phyloP scores from a whole-genome alignment of 306 rosid species.

The Gastrolobium villosum region DNA sequence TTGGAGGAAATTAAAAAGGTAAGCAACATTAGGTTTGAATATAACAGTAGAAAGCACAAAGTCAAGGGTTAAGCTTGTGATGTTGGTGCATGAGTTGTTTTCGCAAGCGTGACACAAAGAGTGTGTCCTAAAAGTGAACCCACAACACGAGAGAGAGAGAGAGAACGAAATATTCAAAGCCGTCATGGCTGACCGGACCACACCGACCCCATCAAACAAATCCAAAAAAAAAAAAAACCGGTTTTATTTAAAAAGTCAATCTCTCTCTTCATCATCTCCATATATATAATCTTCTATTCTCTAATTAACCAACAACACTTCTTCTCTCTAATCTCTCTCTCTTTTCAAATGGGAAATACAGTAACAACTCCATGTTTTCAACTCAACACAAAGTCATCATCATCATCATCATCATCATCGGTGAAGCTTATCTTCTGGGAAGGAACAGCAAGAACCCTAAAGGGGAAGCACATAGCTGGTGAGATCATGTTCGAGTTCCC shows the following conservation, averaged over 20 bases:
- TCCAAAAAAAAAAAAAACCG: background rate
- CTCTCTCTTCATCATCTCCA: slow-evolving; percentile 4
- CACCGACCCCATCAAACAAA: slow-evolving; percentile 64
- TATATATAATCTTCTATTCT: slow-evolving; percentile 41
- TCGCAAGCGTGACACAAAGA: background rate
- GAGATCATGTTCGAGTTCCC: slow-evolving; percentile 93
- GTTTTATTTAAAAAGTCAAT: slow-evolving; percentile 65
- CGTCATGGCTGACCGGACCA: slow-evolving; percentile 88
- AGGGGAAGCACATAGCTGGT: slow-evolving; percentile 74
- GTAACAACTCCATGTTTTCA: slow-evolving; percentile 60
- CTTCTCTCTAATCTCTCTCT: background rate
- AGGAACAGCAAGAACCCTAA: slow-evolving; percentile 61
- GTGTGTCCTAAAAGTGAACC: slow-evolving; percentile 24
- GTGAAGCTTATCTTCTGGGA: slow-evolving; percentile 71
- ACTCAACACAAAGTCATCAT: background rate
- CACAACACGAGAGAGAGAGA: background rate
- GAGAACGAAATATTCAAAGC: slow-evolving; percentile 64
- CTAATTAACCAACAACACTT: background rate
- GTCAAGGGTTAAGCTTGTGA: slow-evolving; percentile 37
- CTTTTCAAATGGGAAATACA: slow-evolving; percentile 63
- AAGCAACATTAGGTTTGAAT: slow-evolving; percentile 32
- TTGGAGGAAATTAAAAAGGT: background rate
- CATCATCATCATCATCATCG: background rate
- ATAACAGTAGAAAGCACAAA: background rate
- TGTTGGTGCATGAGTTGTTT: slow-evolving; percentile 24